phyloP scores from a whole-genome alignment of 2,329 filamentous ascomycete species.

The Aspergillus sp. region DNA sequence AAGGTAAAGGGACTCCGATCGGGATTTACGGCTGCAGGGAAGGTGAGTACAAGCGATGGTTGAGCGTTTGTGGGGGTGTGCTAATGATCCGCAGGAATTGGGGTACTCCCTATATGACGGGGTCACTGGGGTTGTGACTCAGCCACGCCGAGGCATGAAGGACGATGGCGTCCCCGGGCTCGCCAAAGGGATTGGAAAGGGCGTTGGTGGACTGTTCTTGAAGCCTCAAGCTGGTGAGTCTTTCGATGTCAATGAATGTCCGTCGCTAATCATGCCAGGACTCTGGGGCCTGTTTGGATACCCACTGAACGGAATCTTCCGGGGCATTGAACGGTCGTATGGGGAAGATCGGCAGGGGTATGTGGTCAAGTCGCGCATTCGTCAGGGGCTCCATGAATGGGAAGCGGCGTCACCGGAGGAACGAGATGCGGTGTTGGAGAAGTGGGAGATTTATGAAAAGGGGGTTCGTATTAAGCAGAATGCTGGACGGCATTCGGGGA shows the following conservation, averaged over 20 bases:
- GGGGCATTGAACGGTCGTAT: conserved; percentile 10
- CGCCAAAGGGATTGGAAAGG: conserved; percentile 9
- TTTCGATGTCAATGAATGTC: background rate
- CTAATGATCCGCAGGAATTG: conserved; percentile 9
- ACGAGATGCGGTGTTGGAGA: conserved; percentile 4
- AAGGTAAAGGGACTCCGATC: conserved; percentile 75
- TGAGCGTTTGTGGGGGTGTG: background rate
- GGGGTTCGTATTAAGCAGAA: conserved; percentile 1
- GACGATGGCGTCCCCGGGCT: conserved; percentile 6
- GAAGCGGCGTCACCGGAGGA: conserved; percentile 5
- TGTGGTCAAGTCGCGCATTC: conserved; percentile 10
- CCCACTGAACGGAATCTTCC: conserved; percentile 9
- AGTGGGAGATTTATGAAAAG: conserved; percentile 3
- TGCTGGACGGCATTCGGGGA: no score
- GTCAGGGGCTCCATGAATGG: conserved; percentile 9
- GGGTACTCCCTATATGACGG: conserved; percentile 10
- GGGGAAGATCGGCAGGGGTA: conserved; percentile 6
- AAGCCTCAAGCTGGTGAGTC: conserved; percentile 13
- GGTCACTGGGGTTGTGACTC: conserved; percentile 9
- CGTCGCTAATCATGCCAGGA: background rate
- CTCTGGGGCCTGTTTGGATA: conserved; percentile 15
- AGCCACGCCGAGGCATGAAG: conserved; percentile 9
- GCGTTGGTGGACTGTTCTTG: conserved; percentile 7
- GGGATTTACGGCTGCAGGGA: conserved; percentile 72
- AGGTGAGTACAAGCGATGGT: conserved; percentile 35